Percentiles rank a stretch among this genome's conserved stretches.
These are phyloP conservation scores for Lepidium didymum DNA, from an alignment of 345 rosid species.

Conservation along the genomic window DNA sequence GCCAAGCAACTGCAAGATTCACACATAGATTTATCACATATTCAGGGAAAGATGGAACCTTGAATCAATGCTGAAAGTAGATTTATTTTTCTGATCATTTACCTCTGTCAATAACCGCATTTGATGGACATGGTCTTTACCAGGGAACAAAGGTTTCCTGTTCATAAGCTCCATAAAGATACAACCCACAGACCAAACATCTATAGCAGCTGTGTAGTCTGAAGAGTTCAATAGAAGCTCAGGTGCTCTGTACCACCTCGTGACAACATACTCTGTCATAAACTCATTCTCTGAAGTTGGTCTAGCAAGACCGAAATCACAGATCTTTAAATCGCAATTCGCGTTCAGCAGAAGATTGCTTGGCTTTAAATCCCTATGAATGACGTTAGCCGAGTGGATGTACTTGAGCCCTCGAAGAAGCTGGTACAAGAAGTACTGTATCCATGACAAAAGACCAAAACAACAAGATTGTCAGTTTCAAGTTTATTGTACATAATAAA, in stretches of 20 bases:
- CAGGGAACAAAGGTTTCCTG: constrained; percentile 86
- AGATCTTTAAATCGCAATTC: constrained; percentile 85
- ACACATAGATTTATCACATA: constrained; percentile 10
- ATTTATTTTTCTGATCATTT: background rate
- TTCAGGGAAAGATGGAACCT: background rate
- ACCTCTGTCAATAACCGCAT: constrained; percentile 93
- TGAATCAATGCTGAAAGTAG: background rate
- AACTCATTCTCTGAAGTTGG: constrained; percentile 84
- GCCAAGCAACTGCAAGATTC: constrained; percentile 72
- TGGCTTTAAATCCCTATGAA: constrained; percentile 93
- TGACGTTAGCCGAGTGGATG: constrained; percentile 91
- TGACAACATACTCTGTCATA: constrained; percentile 98
- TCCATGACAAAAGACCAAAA: background rate
- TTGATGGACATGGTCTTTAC: constrained; percentile 92
- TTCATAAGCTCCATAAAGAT: constrained; percentile 97
- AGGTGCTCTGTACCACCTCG: constrained; percentile 98
- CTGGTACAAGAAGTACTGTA: constrained; percentile 95
- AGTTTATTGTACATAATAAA: background rate
- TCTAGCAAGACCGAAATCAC: constrained; percentile 94
- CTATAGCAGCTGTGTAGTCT: constrained; percentile 86
- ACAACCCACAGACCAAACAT: constrained; percentile 99
- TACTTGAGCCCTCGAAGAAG: constrained; percentile 90
- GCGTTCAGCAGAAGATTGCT: constrained; percentile 86
- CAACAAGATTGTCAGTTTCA: background rate
- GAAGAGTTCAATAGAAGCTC: constrained; percentile 87